phyloP scores from a whole-genome alignment of 805 yeast genomes.

The Candida awuae region DNA sequence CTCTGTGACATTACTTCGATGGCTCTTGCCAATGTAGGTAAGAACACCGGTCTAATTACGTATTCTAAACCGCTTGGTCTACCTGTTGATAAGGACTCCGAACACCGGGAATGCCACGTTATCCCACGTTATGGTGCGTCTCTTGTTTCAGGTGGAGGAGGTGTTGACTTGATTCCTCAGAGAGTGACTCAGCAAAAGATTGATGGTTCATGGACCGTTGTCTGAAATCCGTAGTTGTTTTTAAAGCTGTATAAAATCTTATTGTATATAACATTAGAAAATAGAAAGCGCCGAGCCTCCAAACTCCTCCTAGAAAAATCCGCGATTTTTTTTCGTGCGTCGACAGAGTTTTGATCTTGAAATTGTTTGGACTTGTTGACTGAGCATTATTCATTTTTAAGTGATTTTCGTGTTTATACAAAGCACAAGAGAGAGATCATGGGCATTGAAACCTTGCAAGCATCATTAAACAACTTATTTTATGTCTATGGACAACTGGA shows the following conservation, averaged over 20 bases:
- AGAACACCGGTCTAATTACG: conserved; percentile 60
- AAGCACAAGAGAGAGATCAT: conserved; percentile 11
- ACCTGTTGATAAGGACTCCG: conserved; percentile 69
- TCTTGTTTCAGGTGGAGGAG: conserved; percentile 55
- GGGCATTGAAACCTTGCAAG: conserved; percentile 14
- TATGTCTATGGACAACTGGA: conserved; percentile 20
- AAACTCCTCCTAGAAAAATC: no score
- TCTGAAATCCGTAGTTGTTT: conserved; percentile 2
- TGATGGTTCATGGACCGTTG: conserved; percentile 59
- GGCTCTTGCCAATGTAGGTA: conserved; percentile 72
- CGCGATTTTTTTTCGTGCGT: no score
- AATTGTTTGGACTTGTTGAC: no score
- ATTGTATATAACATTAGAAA: background rate
- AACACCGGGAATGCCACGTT: conserved; percentile 79
- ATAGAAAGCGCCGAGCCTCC: no score
- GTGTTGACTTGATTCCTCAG: conserved; percentile 84
- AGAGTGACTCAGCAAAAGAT: conserved; percentile 66
- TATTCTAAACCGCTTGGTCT: conserved; percentile 90
- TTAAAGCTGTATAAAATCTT: background rate
- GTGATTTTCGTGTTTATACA: background rate
- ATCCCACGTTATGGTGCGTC: conserved; percentile 85
- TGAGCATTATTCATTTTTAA: background rate
- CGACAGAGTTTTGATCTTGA: no score
- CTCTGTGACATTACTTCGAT: conserved; percentile 68
- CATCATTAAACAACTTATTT: conserved; percentile 18